Conservation (phyloP, 768 basidiomycete genomes). For the Mycena vitilis region DNA sequence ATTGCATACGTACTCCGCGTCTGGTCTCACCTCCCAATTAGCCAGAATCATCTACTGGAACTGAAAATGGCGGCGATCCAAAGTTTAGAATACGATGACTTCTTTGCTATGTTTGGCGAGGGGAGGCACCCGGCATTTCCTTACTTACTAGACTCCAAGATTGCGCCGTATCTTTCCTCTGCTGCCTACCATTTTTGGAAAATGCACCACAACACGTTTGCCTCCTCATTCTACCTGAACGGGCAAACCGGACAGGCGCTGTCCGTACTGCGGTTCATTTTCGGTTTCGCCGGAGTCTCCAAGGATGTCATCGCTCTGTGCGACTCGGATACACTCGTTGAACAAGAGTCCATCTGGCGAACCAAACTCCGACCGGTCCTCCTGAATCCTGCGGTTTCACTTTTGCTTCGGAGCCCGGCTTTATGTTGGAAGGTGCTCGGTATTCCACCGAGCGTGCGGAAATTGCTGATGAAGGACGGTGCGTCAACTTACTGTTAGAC, state of each 20-base stretch:
- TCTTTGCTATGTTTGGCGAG: conserved; percentile 75
- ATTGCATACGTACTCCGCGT: conserved; percentile 21
- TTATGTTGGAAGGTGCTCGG: conserved; percentile 85
- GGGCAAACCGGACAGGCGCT: conserved; percentile 78
- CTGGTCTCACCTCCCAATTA: conserved; percentile 31
- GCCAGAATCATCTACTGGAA: conserved; percentile 82
- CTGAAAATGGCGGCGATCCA: conserved; percentile 78
- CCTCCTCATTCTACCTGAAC: conserved; percentile 70
- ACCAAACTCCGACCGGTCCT: conserved; percentile 71
- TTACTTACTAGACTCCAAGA: conserved; percentile 63
- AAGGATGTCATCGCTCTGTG: conserved; percentile 67
- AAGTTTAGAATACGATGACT: conserved; percentile 66
- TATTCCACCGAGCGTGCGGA: conserved; percentile 75
- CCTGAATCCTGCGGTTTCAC: conserved; percentile 61
- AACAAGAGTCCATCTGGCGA: conserved; percentile 73
- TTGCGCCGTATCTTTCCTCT: conserved; percentile 76
- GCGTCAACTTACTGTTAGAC: neutral
- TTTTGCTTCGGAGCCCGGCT: conserved; percentile 59
- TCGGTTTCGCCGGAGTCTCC: conserved; percentile 65
- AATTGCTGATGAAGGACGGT: conserved; percentile 62
- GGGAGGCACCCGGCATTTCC: conserved; percentile 72
- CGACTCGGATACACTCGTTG: conserved; percentile 58
- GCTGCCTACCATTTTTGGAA: conserved; percentile 83
- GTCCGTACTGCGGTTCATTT: conserved; percentile 66
- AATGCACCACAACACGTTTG: conserved; percentile 60